Evolutionary conservation across 2,329 filamentous ascomycete genomes (phyloP), one percentile per base, ranked within the genome.

Genomic region (Diaporthe nobilis): DNA sequence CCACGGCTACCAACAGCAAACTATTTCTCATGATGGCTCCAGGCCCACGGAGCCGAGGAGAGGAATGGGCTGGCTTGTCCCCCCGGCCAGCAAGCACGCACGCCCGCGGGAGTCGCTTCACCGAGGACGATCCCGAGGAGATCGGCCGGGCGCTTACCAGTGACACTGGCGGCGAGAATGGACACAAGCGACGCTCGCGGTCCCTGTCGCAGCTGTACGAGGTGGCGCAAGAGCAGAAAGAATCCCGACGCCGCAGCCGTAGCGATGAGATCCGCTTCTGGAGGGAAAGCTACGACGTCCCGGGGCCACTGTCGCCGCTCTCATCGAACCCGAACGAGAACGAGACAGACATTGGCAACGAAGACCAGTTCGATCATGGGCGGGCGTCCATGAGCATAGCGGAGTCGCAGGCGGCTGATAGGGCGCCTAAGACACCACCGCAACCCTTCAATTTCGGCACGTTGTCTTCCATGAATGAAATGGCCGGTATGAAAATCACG

Each of bases 191-290:
- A 58, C 88, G 91, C 61, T 93, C 91, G 2, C 86, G 90, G 67
- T 92, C 91, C 77, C 81, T 93, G 15, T 91, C 90, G 0, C 89
- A 90, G 13, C 83, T 92, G 28, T 84, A 86, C 7, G 84, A 86
- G 42, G 78, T 86, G 28, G 82, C 83, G 4, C 81, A 82, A 5
- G 79, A 79, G 25, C 82, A 83, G 31, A 78, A 77, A 2, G 82
- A 83, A 55, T 75, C 82, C 5, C 87, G 90, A 58, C 87, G 90
- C 47, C 71, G 49, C 44, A 92, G 65, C 49, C 88, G 91, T 42
- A 92, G 90, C 80, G 90, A 91, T 73, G 91, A 93, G 81, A 92
- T 92, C 53, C 88, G 90, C 17, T 91, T 90, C 79, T 92, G 91
- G 90, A 87, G 91, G 76, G 88, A 90, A 79, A 92, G 91, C 77